A percentile compares a stretch with the other conserved stretches of the same genome.
Evolutionary conservation across 1,139 yeast species (phyloP).

Genomic region (Debaryomyces sp.): DNA sequence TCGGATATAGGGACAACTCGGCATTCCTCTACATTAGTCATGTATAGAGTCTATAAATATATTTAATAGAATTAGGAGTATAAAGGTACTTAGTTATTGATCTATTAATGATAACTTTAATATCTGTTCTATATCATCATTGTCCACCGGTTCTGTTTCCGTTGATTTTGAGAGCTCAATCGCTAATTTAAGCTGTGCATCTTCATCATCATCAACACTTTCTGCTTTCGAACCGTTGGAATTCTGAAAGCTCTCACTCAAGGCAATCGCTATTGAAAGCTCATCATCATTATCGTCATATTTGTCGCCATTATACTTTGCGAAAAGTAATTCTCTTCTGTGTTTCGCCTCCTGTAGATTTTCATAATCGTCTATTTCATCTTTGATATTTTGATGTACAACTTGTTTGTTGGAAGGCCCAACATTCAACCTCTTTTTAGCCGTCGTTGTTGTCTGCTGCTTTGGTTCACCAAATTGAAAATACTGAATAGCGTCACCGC

Average conservation of each 20-base stretch:
- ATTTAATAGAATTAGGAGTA: background rate
- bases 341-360: slow-evolving; percentile 20
- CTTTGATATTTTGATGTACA: slow-evolving; percentile 27
- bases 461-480: slow-evolving; percentile 56
- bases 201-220: slow-evolving; percentile 13
- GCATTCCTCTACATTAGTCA: background rate
- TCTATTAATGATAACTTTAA: slow-evolving; percentile 20
- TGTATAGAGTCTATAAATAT: background rate
- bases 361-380: slow-evolving; percentile 43
- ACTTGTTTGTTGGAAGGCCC: slow-evolving; percentile 20
- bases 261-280: slow-evolving; percentile 54
- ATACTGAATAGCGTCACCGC: slow-evolving; percentile 62
- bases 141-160: slow-evolving; percentile 9
- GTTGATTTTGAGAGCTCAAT: slow-evolving; percentile 23
- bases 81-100: slow-evolving; percentile 9
- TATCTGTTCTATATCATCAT: slow-evolving; percentile 18
- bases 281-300: slow-evolving; percentile 49
- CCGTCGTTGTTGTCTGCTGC: background rate
- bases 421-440: slow-evolving; percentile 21
- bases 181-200: slow-evolving; percentile 29
- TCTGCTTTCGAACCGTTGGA: background rate
- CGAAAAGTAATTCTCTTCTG: slow-evolving; percentile 30
- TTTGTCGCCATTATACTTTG: slow-evolving; percentile 47
- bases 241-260: slow-evolving; percentile 41
- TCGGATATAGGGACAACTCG: background rate